Percentiles rank a stretch among this genome's conserved stretches.
Evolutionary conservation across 768 basidiomycete species (phyloP).

Genomic region (Gymnopilus dilepis): DNA sequence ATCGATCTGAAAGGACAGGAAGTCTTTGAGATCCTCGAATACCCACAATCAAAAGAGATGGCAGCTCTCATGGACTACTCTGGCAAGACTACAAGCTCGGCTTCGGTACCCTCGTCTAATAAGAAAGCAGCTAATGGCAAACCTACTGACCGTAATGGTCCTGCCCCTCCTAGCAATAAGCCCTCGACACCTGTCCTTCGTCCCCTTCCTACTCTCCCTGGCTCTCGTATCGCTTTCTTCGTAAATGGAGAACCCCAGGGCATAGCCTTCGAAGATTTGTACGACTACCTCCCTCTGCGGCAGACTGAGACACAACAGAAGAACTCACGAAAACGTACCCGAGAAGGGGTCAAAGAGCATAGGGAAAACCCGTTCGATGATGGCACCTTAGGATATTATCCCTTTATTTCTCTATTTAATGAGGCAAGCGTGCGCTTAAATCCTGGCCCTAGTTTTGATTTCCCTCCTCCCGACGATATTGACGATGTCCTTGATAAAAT

Average conservation of each 20-base stretch:
- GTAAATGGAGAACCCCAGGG: conserved; percentile 89
- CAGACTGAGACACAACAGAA: conserved; percentile 66
- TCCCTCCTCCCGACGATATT: conserved; percentile 79
- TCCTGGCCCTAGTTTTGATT: conserved; percentile 87
- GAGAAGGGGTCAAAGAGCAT: conserved; percentile 74
- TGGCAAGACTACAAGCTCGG: conserved; percentile 58
- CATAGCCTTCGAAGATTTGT: conserved; percentile 84
- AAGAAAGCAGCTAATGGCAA: conserved; percentile 77
- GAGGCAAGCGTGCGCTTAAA: conserved; percentile 85
- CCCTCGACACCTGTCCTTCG: conserved; percentile 53
- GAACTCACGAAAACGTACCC: conserved; percentile 66
- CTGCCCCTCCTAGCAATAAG: conserved; percentile 37
- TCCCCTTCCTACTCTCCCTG: conserved; percentile 68
- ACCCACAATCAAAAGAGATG: conserved; percentile 92
- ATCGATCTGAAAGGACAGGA: conserved; percentile 97
- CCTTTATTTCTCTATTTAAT: conserved; percentile 93
- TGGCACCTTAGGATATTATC: conserved; percentile 94
- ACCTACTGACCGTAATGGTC: conserved; percentile 63
- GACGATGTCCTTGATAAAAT: conserved; percentile 59
- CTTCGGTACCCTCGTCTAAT: conserved; percentile 59
- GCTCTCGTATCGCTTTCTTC: conserved; percentile 87
- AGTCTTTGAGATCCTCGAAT: conserved; percentile 94
- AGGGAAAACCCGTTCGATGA: conserved; percentile 91
- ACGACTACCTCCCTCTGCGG: conserved; percentile 86
- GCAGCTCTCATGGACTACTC: conserved; percentile 80